A percentile compares a stretch with the other conserved stretches of the same genome.
These are phyloP conservation scores for Cordyceps cicadae DNA, from an alignment of 2,329 filamentous ascomycete species.

Conservation along the genomic window DNA sequence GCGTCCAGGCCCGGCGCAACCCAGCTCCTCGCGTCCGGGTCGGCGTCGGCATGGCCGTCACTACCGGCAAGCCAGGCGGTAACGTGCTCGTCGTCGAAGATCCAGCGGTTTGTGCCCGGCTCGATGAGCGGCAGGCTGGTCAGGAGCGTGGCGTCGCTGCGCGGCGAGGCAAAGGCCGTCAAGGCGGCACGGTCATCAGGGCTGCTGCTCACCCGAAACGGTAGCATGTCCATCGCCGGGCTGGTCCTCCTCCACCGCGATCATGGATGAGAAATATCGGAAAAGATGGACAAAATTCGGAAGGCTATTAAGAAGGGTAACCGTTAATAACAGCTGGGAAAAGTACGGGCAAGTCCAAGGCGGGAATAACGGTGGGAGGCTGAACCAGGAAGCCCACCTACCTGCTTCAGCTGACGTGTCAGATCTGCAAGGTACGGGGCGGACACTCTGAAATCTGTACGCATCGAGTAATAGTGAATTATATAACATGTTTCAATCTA, in stretches of 20 bases:
- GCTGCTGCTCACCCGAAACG: not conserved
- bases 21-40: not conserved
- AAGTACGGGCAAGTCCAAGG: not conserved
- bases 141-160: not conserved
- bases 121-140: not conserved
- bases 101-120: constrained; percentile 2
- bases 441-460: not conserved
- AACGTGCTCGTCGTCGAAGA: constrained; percentile 1
- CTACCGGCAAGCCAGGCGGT: constrained; percentile 3
- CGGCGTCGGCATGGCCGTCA: not conserved
- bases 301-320: too few species aligned
- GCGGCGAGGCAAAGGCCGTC: not conserved
- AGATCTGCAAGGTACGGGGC: not conserved
- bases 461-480: not conserved
- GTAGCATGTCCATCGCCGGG: not conserved
- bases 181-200: not conserved
- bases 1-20: constrained; percentile 4
- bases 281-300: not conserved
- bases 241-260: not conserved
- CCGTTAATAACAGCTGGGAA: not conserved
- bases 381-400: not conserved
- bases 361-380: not conserved
- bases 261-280: not conserved
- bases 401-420: not conserved
- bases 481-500: not conserved